phyloP scores from a whole-genome alignment of 495 filamentous ascomycete genomes.

The Penicillium lagena region DNA sequence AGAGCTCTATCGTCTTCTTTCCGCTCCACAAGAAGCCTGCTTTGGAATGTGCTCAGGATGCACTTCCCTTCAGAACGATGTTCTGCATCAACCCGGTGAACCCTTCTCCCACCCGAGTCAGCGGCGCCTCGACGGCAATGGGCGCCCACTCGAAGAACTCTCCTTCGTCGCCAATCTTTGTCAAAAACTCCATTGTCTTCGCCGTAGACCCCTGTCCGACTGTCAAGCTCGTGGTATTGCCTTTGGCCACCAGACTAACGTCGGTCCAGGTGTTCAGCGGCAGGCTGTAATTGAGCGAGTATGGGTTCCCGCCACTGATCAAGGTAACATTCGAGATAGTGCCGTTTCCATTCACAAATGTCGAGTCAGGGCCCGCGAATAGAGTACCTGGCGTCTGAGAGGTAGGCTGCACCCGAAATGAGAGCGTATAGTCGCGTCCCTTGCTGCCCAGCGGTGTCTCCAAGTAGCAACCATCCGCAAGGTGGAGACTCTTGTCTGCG shows the following conservation, averaged over 20 bases:
- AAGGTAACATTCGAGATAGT: constrained; percentile 35
- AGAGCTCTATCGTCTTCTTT: too few relatives aligned
- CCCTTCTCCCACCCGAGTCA: constrained; percentile 31
- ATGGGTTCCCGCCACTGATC: constrained; percentile 38
- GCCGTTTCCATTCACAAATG: constrained; percentile 29
- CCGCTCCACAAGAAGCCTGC: too few relatives aligned
- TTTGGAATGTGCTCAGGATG: too few relatives aligned
- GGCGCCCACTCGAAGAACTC: constrained; percentile 34
- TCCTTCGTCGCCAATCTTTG: constrained; percentile 38
- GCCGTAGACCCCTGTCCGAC: constrained; percentile 8
- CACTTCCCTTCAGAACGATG: constrained; percentile 2
- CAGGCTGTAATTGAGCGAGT: constrained; percentile 35
- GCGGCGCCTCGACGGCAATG: constrained; percentile 44
- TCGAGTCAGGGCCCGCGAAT: constrained; percentile 38
- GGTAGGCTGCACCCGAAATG: constrained; percentile 30
- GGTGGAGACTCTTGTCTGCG: constrained; percentile 13
- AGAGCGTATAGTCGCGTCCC: constrained; percentile 43
- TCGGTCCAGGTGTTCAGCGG: constrained; percentile 35
- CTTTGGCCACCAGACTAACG: constrained; percentile 30
- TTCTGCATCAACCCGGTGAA: constrained; percentile 18
- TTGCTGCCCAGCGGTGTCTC: constrained; percentile 39
- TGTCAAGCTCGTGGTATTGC: constrained; percentile 31
- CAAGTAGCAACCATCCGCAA: constrained; percentile 27
- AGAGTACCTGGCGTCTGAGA: constrained; percentile 20
- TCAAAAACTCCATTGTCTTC: constrained; percentile 34